Evolutionary conservation across 1,284 basidiomycete genomes (phyloP).

Genomic region (Ceratobasidium sp.): DNA sequence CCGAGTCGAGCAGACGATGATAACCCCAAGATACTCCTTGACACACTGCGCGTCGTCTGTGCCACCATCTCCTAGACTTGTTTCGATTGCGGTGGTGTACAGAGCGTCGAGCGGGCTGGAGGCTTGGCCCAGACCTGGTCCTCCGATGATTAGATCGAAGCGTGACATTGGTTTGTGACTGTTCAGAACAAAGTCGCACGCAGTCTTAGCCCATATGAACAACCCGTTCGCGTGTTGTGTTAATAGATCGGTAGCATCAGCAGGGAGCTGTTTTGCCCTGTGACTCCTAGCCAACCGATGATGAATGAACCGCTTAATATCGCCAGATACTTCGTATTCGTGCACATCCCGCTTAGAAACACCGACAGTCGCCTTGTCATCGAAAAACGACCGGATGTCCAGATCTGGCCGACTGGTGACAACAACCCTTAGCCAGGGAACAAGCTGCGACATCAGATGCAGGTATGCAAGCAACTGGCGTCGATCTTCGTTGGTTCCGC

Average conservation of each 20-base stretch:
- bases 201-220: constrained; percentile 41
- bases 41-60: neutral
- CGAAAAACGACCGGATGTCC: constrained; percentile 1
- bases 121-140: neutral
- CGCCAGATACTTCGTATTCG: neutral
- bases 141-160: neutral
- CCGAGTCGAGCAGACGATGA: constrained; percentile 8
- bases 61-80: neutral
- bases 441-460: neutral
- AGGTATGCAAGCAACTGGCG: neutral
- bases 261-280: neutral
- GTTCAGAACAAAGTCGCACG: neutral
- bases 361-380: neutral
- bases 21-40: neutral
- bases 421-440: neutral
- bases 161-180: neutral
- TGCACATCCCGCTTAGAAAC: neutral
- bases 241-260: neutral
- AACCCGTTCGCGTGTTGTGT: neutral
- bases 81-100: constrained; percentile 4
- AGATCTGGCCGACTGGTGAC: constrained; percentile 9
- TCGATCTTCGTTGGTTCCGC: neutral
- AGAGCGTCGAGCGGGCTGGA: neutral
- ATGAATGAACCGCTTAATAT: neutral
- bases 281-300: no score